Conservation (phyloP, 1,284 basidiomycete genomes). For the Ganoderma multipileum region DNA sequence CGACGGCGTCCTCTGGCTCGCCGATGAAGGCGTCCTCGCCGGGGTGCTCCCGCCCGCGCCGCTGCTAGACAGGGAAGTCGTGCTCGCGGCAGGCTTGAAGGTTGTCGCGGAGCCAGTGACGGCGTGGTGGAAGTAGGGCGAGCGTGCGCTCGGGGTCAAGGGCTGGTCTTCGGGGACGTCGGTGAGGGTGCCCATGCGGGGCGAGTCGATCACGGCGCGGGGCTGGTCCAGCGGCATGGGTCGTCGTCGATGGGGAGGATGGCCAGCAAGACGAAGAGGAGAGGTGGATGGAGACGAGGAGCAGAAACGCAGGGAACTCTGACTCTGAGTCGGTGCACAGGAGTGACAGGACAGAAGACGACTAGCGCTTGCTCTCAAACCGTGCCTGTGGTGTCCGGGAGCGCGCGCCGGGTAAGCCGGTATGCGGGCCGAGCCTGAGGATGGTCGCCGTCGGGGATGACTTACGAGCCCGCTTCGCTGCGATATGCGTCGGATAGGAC, state of each 20-base stretch:
- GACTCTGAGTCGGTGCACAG: background rate
- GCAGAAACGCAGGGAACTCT: background rate
- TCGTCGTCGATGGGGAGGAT: conserved; percentile 21
- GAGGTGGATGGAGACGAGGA: conserved; percentile 9
- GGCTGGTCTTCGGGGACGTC: conserved; percentile 52
- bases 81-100: conserved; percentile 37
- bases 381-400: background rate
- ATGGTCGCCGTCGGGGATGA: background rate
- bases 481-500: background rate
- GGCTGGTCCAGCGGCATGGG: conserved; percentile 5
- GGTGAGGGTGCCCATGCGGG: conserved; percentile 38
- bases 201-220: conserved; percentile 31
- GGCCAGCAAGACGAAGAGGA: background rate
- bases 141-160: conserved; percentile 37
- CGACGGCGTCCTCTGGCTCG: conserved; percentile 30
- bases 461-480: background rate
- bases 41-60: conserved; percentile 27
- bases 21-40: conserved; percentile 22
- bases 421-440: background rate
- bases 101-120: conserved; percentile 41
- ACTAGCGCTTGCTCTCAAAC: background rate
- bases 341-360: background rate
- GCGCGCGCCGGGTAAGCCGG: background rate
- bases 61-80: conserved; percentile 39
- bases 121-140: conserved; percentile 42